Conservation (phyloP, 306 rosid genomes). For the Inga leiocalycina region DNA sequence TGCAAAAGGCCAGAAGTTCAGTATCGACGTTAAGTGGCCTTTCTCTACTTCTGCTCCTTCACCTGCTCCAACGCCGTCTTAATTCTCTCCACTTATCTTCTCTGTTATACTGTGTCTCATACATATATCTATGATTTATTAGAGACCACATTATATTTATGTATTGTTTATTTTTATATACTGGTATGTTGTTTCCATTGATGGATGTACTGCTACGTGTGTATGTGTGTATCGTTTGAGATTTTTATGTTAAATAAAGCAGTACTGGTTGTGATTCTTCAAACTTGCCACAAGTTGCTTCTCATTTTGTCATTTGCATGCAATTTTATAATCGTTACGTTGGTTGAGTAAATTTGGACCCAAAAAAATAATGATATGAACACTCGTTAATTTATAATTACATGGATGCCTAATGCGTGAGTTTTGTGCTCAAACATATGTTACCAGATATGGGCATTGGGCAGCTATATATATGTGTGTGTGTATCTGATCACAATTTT, state of each 20-base stretch:
- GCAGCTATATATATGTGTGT: too few species aligned
- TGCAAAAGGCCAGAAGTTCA: constrained; percentile 42
- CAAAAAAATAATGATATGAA: neutral
- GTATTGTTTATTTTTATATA: too few species aligned
- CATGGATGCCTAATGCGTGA: neutral
- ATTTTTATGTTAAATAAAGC: neutral
- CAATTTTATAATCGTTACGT: neutral
- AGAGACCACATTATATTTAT: too few species aligned
- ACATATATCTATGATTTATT: too few species aligned
- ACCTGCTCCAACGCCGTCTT: constrained; percentile 1
- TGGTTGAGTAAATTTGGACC: neutral
- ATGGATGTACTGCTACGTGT: neutral
- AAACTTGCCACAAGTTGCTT: neutral
- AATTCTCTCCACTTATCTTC: too few species aligned
- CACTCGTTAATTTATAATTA: neutral
- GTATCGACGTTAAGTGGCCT: constrained; percentile 25
- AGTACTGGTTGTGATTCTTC: neutral
- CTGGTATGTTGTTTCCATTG: too few species aligned
- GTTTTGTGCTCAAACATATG: neutral
- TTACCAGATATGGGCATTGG: too few species aligned
- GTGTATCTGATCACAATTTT: too few species aligned
- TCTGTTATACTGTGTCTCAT: too few species aligned
- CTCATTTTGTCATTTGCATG: neutral
- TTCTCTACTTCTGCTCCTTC: neutral
- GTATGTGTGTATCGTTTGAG: neutral